These are phyloP conservation scores for Mucor sp. DNA, from an alignment of 371 early-diverging fungal species.

Conservation along the genomic window DNA sequence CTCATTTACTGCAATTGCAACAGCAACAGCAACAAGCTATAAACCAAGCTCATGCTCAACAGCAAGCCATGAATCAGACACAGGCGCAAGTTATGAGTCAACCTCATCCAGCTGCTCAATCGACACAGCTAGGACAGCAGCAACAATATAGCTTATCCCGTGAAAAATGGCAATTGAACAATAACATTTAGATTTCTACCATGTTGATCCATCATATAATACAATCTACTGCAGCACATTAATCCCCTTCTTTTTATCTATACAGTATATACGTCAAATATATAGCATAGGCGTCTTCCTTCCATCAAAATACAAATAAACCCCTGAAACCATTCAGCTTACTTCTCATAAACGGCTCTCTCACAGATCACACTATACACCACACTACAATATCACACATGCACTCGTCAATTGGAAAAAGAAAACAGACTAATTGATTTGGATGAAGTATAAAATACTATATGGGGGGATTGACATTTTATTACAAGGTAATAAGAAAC, in stretches of 20 bases:
- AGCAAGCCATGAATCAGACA: background rate
- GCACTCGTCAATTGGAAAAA: no score
- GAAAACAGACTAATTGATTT: background rate
- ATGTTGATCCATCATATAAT: background rate
- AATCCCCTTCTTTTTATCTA: background rate
- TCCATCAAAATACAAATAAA: background rate
- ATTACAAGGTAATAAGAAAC: background rate
- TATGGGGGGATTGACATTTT: background rate
- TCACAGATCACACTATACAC: no score
- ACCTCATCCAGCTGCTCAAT: background rate
- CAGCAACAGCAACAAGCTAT: constrained; percentile 8
- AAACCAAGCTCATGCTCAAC: constrained; percentile 4
- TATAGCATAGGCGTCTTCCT: no score
- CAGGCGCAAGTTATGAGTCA: background rate
- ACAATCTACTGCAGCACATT: background rate
- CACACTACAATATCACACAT: no score
- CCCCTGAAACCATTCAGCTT: no score
- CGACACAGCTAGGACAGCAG: background rate
- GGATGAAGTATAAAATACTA: background rate
- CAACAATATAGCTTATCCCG: constrained; percentile 11
- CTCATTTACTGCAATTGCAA: constrained; percentile 17
- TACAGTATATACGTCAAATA: no score
- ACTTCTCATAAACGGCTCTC: no score
- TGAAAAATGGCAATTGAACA: constrained; percentile 24
- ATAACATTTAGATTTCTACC: constrained; percentile 11